Evolutionary conservation across 495 filamentous ascomycete genomes (phyloP).

Genomic region (Neurospora tetrasperma): DNA sequence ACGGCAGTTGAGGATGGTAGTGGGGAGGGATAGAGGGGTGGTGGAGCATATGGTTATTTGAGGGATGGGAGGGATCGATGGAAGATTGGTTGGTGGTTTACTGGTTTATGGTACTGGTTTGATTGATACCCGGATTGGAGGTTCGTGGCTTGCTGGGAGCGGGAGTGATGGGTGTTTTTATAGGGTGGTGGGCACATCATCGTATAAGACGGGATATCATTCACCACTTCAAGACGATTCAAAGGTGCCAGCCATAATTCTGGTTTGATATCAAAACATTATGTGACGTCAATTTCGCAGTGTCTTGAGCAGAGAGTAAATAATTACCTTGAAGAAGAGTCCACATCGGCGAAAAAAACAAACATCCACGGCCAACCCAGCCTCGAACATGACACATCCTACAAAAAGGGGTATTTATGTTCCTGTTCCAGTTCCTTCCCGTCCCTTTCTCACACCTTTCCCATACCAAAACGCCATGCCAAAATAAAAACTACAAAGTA

Average conservation of each 20-base stretch:
- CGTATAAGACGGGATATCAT: not conserved
- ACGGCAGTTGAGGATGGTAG: conserved; percentile 59
- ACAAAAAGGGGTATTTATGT: not conserved
- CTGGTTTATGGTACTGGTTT: too few relatives aligned
- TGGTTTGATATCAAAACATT: not conserved
- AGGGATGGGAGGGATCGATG: not conserved
- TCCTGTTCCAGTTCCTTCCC: not conserved
- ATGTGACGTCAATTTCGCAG: not conserved
- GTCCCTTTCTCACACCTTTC: not conserved
- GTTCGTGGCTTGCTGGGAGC: not conserved
- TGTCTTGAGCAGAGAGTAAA: not conserved
- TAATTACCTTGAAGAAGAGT: not conserved
- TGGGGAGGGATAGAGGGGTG: conserved; percentile 57
- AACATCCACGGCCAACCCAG: not conserved
- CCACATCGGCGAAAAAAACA: not conserved
- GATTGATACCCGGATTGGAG: too few relatives aligned
- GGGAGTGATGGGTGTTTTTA: not conserved
- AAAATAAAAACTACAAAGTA: not conserved
- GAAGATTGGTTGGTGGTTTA: too few relatives aligned
- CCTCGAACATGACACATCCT: not conserved
- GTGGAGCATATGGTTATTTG: conserved; percentile 46
- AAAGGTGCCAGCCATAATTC: not conserved
- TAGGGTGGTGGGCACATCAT: not conserved
- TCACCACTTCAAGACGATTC: not conserved
- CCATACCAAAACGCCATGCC: not conserved